Conservation (phyloP, 2,329 filamentous ascomycete species). For the Lachnellula suecica region DNA sequence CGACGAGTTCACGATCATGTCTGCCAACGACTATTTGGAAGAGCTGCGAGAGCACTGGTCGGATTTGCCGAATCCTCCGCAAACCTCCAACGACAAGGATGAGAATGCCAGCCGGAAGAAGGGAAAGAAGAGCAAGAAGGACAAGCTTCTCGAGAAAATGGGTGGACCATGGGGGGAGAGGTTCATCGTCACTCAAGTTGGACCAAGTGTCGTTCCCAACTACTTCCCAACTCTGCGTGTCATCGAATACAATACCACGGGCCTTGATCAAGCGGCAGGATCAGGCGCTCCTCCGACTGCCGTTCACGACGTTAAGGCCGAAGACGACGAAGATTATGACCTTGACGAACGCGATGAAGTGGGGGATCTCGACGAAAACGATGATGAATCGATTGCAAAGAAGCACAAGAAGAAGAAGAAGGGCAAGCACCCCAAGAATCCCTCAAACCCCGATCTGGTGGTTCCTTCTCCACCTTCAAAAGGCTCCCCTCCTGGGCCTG, state of each 20-base stretch:
- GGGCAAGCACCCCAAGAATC: slow-evolving; percentile 40
- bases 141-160: slow-evolving; percentile 62
- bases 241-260: slow-evolving; percentile 86
- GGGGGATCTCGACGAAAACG: slow-evolving; percentile 8
- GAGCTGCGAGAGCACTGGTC: slow-evolving; percentile 80
- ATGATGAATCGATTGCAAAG: slow-evolving; percentile 25
- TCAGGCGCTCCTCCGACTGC: not conserved
- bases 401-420: slow-evolving; percentile 44
- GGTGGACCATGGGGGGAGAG: slow-evolving; percentile 82
- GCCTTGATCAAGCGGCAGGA: slow-evolving; percentile 21
- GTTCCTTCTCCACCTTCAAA: slow-evolving; percentile 73
- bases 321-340: slow-evolving; percentile 6
- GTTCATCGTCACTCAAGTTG: slow-evolving; percentile 77
- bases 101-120: slow-evolving; percentile 40
- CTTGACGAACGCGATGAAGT: not conserved
- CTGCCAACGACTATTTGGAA: slow-evolving; percentile 76
- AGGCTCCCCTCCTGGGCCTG: slow-evolving; percentile 76
- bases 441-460: slow-evolving; percentile 59
- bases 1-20: slow-evolving; percentile 59
- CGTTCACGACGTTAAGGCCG: not conserved
- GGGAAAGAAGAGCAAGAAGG: slow-evolving; percentile 51
- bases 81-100: slow-evolving; percentile 51
- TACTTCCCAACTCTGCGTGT: slow-evolving; percentile 88
- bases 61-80: slow-evolving; percentile 58
- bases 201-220: slow-evolving; percentile 88